Evolutionary conservation across 2,329 filamentous ascomycete genomes (phyloP).

Genomic region (Golovinomyces cichoracearum): DNA sequence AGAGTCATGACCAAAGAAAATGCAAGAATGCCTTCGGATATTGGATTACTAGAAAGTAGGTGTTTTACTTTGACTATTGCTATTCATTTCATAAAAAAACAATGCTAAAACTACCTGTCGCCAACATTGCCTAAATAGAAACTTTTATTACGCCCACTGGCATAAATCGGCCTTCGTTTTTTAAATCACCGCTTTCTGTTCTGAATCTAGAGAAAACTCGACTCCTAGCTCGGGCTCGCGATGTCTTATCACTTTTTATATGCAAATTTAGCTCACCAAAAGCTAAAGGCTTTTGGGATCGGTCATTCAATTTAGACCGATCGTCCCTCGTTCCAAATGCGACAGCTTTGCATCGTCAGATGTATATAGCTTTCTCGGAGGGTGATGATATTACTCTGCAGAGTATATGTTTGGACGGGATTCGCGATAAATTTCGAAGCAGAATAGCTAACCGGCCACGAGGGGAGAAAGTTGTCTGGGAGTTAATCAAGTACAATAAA

Average conservation of each 20-base stretch:
- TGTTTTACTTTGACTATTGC: background rate
- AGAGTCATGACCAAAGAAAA: slow-evolving; percentile 4
- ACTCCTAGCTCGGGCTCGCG: slow-evolving; percentile 8
- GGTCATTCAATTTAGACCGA: slow-evolving; percentile 20
- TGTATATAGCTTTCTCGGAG: slow-evolving; percentile 34
- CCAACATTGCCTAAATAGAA: slow-evolving; percentile 8
- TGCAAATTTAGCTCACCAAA: slow-evolving; percentile 11
- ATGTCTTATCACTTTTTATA: slow-evolving; percentile 8
- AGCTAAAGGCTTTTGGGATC: slow-evolving; percentile 4
- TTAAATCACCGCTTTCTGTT: slow-evolving; percentile 8
- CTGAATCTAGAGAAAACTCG: slow-evolving; percentile 12
- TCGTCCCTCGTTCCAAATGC: slow-evolving; percentile 25
- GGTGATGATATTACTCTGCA: slow-evolving; percentile 27
- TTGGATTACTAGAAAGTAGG: slow-evolving; percentile 11
- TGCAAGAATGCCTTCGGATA: slow-evolving; percentile 7
- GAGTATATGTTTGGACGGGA: slow-evolving; percentile 26
- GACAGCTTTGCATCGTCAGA: slow-evolving; percentile 30
- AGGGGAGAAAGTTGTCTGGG: slow-evolving; percentile 24
- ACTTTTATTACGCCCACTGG: slow-evolving; percentile 17
- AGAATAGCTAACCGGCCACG: slow-evolving; percentile 27
- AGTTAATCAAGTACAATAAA: slow-evolving; percentile 26
- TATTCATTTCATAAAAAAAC: background rate
- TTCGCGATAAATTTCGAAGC: slow-evolving; percentile 25
- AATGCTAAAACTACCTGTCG: background rate
- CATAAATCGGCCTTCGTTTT: slow-evolving; percentile 12